Evolutionary conservation across 2,329 filamentous ascomycete genomes (phyloP).

Genomic region (Monosporascus cannonballus): DNA sequence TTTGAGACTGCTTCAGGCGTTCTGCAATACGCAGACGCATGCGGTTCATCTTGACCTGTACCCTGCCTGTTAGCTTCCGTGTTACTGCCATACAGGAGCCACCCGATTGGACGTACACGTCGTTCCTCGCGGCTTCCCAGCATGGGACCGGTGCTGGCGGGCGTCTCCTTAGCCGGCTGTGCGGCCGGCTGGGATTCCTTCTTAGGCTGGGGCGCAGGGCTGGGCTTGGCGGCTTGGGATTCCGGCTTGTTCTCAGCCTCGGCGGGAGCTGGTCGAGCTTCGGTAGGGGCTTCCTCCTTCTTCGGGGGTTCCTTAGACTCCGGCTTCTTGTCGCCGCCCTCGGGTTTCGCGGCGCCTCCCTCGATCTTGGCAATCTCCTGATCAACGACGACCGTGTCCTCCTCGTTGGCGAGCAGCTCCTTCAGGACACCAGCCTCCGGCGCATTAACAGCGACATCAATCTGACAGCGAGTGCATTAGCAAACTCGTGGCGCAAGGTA

Average conservation of each 20-base stretch:
- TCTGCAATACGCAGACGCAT: conserved; percentile 98
- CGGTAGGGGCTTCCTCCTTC: conserved; percentile 33
- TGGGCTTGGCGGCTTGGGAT: conserved; percentile 29
- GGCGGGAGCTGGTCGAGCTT: conserved; percentile 37
- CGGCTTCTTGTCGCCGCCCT: conserved; percentile 46
- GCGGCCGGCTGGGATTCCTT: conserved; percentile 29
- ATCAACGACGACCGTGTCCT: conserved; percentile 91
- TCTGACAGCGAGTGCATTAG: conserved; percentile 44
- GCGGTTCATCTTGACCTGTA: conserved; percentile 97
- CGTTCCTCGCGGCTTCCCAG: conserved; percentile 80
- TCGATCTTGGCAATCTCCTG: conserved; percentile 87
- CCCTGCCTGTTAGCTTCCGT: neutral
- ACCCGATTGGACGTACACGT: conserved; percentile 54
- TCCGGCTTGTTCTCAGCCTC: conserved; percentile 26
- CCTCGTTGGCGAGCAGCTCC: conserved; percentile 85
- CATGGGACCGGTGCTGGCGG: conserved; percentile 30
- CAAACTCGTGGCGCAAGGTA: conserved; percentile 1
- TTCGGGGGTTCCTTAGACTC: conserved; percentile 55
- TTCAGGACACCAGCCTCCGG: conserved; percentile 86
- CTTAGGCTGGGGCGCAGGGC: conserved; percentile 31
- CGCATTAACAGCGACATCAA: conserved; percentile 94
- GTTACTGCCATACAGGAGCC: neutral
- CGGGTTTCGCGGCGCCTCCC: conserved; percentile 58
- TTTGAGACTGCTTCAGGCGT: conserved; percentile 97
- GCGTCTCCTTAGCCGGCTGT: conserved; percentile 35